These are phyloP conservation scores for Plasmodium billcollinsi DNA, from an alignment of 169 alveolate genomes.

Conservation along the genomic window DNA sequence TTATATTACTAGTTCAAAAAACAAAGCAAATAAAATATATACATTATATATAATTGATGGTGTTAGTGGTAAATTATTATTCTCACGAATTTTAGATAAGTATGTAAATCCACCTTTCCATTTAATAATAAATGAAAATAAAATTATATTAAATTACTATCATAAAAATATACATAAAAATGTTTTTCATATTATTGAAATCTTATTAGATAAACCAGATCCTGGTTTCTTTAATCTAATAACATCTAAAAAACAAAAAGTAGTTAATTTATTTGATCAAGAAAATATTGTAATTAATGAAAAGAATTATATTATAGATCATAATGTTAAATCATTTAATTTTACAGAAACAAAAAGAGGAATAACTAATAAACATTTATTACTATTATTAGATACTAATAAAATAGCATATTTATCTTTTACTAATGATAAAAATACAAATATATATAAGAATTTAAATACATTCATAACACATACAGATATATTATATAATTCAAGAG, in stretches of 20 bases:
- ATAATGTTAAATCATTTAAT: conserved; percentile 62
- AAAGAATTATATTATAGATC: conserved; percentile 67
- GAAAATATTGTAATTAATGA: conserved; percentile 58
- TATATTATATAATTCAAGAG: conserved; percentile 72
- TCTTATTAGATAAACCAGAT: conserved; percentile 60
- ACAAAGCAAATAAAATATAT: conserved; percentile 7
- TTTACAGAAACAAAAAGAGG: conserved; percentile 78
- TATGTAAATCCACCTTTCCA: conserved; percentile 60
- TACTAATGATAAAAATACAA: conserved; percentile 18
- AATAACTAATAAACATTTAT: conserved; percentile 70
- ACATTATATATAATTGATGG: conserved; percentile 66
- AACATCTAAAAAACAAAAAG: conserved; percentile 59
- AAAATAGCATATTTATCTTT: conserved; percentile 42
- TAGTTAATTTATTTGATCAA: conserved; percentile 67
- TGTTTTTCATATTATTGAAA: conserved; percentile 39
- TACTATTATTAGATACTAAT: conserved; percentile 62
- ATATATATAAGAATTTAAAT: conserved; percentile 39
- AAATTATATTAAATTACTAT: conserved; percentile 31
- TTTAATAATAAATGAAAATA: conserved; percentile 64
- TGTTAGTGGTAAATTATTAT: conserved; percentile 40
- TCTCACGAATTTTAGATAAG: conserved; percentile 49
- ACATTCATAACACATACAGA: conserved; percentile 62
- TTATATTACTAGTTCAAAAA: conserved; percentile 25
- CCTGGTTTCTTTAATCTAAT: conserved; percentile 67
- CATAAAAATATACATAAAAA: conserved; percentile 49